These are phyloP conservation scores for Pistacia integerrima DNA, from an alignment of 345 rosid genomes.

Conservation along the genomic window DNA sequence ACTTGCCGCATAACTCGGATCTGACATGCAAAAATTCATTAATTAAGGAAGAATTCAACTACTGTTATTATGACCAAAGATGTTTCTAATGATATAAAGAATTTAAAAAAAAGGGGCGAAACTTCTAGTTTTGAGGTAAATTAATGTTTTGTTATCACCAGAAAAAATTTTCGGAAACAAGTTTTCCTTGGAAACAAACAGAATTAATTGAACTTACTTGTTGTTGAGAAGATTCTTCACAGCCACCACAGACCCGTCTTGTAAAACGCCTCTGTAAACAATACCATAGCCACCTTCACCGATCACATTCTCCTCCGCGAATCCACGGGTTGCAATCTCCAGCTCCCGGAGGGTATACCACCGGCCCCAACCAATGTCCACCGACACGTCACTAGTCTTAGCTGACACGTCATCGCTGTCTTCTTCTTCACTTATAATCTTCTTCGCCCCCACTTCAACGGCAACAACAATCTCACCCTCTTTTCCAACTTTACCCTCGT, in stretches of 20 bases:
- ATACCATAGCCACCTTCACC: conserved; percentile 98
- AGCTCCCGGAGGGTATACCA: conserved; percentile 89
- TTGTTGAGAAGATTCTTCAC: conserved; percentile 89
- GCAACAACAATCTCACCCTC: conserved; percentile 17
- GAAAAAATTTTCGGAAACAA: neutral
- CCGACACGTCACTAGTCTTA: conserved; percentile 54
- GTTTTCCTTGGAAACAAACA: conserved; percentile 33
- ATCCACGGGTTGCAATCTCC: conserved; percentile 80
- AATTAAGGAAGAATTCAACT: neutral
- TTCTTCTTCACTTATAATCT: conserved; percentile 30
- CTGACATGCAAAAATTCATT: conserved; percentile 18
- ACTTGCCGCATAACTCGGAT: conserved; percentile 23
- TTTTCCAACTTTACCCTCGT: conserved; percentile 35
- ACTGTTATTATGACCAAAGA: conserved; percentile 1
- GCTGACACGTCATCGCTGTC: conserved; percentile 41
- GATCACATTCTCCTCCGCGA: conserved; percentile 73
- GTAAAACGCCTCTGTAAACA: conserved; percentile 74
- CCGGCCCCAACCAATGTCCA: conserved; percentile 88
- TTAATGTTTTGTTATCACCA: neutral
- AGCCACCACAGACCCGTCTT: conserved; percentile 80
- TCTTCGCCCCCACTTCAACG: neutral
- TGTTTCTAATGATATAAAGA: neutral
- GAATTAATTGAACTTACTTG: conserved; percentile 54
- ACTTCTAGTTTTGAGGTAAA: too few species aligned
- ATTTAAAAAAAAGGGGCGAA: neutral